Evolutionary conservation across 176 grass and related monocot genomes (phyloP), one percentile per base, ranked within the genome.

Genomic region (Urochloa ruziziensis): DNA sequence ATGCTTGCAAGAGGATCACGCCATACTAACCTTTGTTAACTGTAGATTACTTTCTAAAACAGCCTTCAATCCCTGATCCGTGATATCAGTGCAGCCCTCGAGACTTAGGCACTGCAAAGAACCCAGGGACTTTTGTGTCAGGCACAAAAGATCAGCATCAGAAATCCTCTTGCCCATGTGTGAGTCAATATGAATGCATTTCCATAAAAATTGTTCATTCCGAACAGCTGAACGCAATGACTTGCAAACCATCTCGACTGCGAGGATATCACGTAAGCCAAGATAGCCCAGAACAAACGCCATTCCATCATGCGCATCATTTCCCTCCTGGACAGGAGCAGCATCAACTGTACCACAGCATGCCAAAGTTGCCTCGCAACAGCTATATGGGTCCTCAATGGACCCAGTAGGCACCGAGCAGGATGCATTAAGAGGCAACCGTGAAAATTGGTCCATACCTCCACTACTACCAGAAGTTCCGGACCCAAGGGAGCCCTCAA

Each of bases 1-100:
- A 70, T 56, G 60, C 62, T 47, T 74, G 32, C 28, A n/a, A 87
- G 48, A 64, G 43, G 35, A 79, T 84, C n/a, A 70, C n/a, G 19
- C 5, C 2, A 77, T n/a, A 89, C 97, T 84, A 86, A 99, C 97
- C 97, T 94, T 89, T 47, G 35, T 91, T 73, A 99, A 75, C 59
- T 54, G 80, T 19, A 72, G 91, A 77, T 92, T 94, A 57, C 39
- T 84, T 42, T 94, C 63, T 16, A 99, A 65, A 74, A 96, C 93
- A 63, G 44, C 56, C 67, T 90, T 96, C 81, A 99, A 49, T 17
- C 93, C 97, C 53, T 91, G 90, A 79, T 99, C 89, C 14, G 97
- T 96, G 86, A 99, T 85, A 32, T 83, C 89, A 51, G 73, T 70
- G 61, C 93, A 96, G 59, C 84, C 17, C 17, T 53, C 48, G 21